phyloP scores from a whole-genome alignment of 805 yeast species.

The Candida tallmaniae region DNA sequence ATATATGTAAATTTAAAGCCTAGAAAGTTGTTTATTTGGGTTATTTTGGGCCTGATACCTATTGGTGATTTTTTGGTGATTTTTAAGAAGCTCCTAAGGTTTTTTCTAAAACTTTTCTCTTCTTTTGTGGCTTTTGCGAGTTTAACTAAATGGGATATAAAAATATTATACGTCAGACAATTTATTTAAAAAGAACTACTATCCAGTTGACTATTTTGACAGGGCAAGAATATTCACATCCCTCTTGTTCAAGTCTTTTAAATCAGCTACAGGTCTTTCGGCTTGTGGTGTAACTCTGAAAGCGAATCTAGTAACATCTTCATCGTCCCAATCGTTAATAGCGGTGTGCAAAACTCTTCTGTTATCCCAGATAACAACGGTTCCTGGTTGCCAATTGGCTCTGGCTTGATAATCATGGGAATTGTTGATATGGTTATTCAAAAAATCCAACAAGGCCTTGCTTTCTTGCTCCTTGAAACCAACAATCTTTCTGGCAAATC shows the following conservation, averaged over 20 bases:
- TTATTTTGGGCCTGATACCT: too few species aligned
- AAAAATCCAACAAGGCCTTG: slow-evolving; percentile 28
- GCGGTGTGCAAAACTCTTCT: slow-evolving; percentile 35
- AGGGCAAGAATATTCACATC: slow-evolving; percentile 17
- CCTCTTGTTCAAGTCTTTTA: slow-evolving; percentile 31
- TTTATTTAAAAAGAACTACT: too few species aligned
- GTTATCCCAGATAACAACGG: slow-evolving; percentile 39
- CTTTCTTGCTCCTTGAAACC: slow-evolving; percentile 37
- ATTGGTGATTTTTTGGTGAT: too few species aligned
- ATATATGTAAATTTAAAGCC: too few species aligned
- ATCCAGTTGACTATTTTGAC: too few species aligned
- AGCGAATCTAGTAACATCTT: slow-evolving; percentile 27
- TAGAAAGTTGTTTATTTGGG: too few species aligned
- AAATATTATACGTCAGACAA: too few species aligned
- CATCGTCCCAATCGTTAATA: slow-evolving; percentile 30
- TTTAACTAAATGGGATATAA: too few species aligned
- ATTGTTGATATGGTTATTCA: slow-evolving; percentile 27
- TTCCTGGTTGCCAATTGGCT: slow-evolving; percentile 31
- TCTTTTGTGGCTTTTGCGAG: too few species aligned
- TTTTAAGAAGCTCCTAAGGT: too few species aligned
- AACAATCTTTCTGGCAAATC: slow-evolving; percentile 31
- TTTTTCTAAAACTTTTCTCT: too few species aligned
- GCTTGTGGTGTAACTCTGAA: slow-evolving; percentile 37
- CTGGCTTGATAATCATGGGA: slow-evolving; percentile 37
- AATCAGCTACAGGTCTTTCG: slow-evolving; percentile 33